Evolutionary conservation across 2,329 filamentous ascomycete species (phyloP).

Genomic region (Zymoseptoria brevis): DNA sequence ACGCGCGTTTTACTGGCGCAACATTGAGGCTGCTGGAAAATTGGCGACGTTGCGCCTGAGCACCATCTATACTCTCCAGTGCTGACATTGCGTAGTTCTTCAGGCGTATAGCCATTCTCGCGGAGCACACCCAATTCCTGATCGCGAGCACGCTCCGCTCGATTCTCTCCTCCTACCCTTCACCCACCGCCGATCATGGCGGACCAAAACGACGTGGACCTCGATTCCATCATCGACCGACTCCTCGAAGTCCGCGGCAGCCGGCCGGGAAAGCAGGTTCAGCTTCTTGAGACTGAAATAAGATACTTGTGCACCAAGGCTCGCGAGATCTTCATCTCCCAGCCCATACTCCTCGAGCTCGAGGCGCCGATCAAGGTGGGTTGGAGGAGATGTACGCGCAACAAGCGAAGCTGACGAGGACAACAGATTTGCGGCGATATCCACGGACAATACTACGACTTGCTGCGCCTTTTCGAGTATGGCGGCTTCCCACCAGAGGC

Average conservation of each 20-base stretch:
- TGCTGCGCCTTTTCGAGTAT: conserved; percentile 95
- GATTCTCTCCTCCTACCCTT: conserved; percentile 3
- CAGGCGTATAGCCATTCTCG: conserved; percentile 9
- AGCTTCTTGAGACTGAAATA: conserved; percentile 93
- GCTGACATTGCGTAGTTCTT: conserved; percentile 15
- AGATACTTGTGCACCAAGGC: conserved; percentile 97
- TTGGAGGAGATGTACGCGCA: background rate
- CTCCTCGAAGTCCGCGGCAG: conserved; percentile 95
- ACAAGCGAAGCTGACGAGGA: conserved; percentile 11
- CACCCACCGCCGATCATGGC: conserved; percentile 48
- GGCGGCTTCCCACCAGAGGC: conserved; percentile 96
- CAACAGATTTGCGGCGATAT: conserved; percentile 95
- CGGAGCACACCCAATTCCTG: conserved; percentile 9
- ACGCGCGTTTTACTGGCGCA: background rate
- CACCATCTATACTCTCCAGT: background rate
- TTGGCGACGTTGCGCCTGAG: background rate
- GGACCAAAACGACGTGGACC: conserved; percentile 82
- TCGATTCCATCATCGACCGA: conserved; percentile 99
- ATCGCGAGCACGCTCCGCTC: conserved; percentile 17
- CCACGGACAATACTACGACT: conserved; percentile 97
- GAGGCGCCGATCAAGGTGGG: conserved; percentile 98
- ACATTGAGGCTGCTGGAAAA: background rate
- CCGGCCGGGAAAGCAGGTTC: conserved; percentile 96
- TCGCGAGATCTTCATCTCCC: conserved; percentile 98
- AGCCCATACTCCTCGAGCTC: conserved; percentile 93